A percentile compares a stretch with the other conserved stretches of the same genome.
phyloP scores from a whole-genome alignment of 2,329 filamentous ascomycete species.

The Fusarium sp. region DNA sequence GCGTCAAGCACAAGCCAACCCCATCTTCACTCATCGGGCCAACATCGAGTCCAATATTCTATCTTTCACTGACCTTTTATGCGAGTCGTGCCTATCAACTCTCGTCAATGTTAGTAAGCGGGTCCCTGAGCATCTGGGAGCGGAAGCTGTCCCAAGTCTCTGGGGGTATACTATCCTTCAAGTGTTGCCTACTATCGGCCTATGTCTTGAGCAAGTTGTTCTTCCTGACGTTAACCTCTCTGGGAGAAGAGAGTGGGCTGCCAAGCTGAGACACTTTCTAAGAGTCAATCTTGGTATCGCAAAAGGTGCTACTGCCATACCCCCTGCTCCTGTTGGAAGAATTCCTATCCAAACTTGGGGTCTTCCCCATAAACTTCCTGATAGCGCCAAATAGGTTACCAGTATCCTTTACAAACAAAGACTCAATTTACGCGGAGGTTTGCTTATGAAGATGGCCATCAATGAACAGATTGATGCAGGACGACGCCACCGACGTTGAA shows the following conservation, averaged over 20 bases:
- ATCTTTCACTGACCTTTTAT: background rate
- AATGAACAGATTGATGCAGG: conserved; percentile 42
- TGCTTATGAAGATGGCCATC: background rate
- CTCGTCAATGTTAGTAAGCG: background rate
- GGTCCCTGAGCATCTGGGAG: background rate
- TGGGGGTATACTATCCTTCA: background rate
- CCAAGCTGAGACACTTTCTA: background rate
- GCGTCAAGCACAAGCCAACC: background rate
- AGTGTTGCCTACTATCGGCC: background rate
- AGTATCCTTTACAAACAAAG: fast-evolving
- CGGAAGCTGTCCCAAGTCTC: background rate
- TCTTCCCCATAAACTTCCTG: background rate
- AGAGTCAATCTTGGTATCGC: background rate
- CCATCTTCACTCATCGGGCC: background rate
- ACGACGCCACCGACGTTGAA: too few relatives aligned
- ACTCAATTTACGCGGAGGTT: background rate
- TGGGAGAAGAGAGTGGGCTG: background rate
- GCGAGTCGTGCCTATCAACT: background rate
- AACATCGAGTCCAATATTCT: background rate
- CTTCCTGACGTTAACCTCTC: background rate
- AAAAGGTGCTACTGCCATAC: background rate
- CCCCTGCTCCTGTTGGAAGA: background rate
- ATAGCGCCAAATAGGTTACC: fast-evolving
- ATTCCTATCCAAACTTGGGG: background rate
- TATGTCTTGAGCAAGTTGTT: background rate